Percentiles rank a stretch among this genome's conserved stretches.
phyloP scores from a whole-genome alignment of 768 basidiomycete species.

The Podaxis sp. region DNA sequence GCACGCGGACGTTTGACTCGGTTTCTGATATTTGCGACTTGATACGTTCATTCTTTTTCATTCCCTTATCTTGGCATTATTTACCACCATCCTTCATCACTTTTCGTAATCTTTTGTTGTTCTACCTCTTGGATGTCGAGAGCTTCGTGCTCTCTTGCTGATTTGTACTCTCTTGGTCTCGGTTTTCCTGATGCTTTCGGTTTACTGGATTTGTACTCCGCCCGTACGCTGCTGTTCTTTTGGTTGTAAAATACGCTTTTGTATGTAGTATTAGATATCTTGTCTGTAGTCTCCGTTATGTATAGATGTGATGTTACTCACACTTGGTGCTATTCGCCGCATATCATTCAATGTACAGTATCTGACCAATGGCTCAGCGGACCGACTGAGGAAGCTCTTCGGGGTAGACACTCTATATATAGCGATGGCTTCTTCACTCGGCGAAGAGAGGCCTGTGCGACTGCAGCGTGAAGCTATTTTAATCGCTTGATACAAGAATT shows the following conservation, averaged over 20 bases:
- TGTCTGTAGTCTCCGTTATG: not conserved
- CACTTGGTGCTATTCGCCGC: not conserved
- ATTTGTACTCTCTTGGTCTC: not conserved
- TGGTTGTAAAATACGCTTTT: not conserved
- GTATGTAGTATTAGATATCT: conserved; percentile 1
- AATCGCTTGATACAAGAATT: too few species aligned
- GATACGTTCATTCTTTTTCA: not conserved
- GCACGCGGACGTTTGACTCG: too few species aligned
- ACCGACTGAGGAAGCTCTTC: not conserved
- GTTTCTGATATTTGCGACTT: too few species aligned
- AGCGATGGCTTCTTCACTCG: too few species aligned
- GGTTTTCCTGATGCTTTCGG: not conserved
- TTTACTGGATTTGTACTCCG: not conserved
- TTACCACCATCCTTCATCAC: not conserved
- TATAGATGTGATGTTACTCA: not conserved
- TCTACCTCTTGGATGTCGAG: not conserved
- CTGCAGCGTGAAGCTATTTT: too few species aligned
- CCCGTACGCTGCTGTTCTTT: not conserved
- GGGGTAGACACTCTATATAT: too few species aligned
- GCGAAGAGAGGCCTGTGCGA: too few species aligned
- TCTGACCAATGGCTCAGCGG: not conserved
- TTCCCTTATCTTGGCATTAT: not conserved
- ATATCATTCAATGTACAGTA: not conserved
- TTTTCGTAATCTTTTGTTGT: not conserved
- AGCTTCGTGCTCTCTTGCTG: not conserved